Percentiles rank a stretch among this genome's conserved stretches.
phyloP scores from a whole-genome alignment of 2,329 filamentous ascomycete genomes.

The Cladosporium velox region DNA sequence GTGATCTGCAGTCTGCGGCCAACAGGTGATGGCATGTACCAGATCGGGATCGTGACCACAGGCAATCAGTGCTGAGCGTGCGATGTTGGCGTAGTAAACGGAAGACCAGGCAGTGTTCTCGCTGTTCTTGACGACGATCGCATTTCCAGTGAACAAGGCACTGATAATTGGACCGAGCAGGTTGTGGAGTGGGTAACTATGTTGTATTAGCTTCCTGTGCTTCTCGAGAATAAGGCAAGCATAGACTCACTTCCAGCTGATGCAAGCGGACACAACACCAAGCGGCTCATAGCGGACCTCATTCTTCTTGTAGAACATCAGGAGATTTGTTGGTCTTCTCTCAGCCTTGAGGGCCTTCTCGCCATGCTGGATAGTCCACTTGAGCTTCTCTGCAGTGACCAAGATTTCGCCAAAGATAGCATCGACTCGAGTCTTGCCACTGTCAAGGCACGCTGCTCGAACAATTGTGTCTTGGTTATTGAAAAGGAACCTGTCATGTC shows the following conservation, averaged over 20 bases:
- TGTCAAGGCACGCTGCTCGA: constrained; percentile 82
- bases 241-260: constrained; percentile 80
- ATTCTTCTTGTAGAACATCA: constrained; percentile 96
- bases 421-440: constrained; percentile 94
- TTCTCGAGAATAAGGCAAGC: not conserved
- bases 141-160: constrained; percentile 87
- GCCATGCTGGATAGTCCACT: constrained; percentile 91
- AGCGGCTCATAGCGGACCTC: constrained; percentile 87
- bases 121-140: constrained; percentile 87
- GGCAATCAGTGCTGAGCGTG: constrained; percentile 73
- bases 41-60: constrained; percentile 82
- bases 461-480: constrained; percentile 89
- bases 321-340: constrained; percentile 77
- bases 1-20: constrained; percentile 77
- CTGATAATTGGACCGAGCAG: constrained; percentile 88
- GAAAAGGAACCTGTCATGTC: constrained; percentile 63
- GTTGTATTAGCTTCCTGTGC: not conserved
- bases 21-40: constrained; percentile 83
- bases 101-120: constrained; percentile 96
- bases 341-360: constrained; percentile 75
- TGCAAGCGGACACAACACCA: constrained; percentile 86
- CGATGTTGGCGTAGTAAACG: constrained; percentile 76
- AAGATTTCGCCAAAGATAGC: constrained; percentile 92
- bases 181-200: constrained; percentile 72
- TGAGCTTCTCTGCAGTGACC: constrained; percentile 88